Percentiles rank a stretch among this genome's conserved stretches.
These are phyloP conservation scores for Termitomyces sp. DNA, from an alignment of 768 basidiomycete genomes.

Conservation along the genomic window DNA sequence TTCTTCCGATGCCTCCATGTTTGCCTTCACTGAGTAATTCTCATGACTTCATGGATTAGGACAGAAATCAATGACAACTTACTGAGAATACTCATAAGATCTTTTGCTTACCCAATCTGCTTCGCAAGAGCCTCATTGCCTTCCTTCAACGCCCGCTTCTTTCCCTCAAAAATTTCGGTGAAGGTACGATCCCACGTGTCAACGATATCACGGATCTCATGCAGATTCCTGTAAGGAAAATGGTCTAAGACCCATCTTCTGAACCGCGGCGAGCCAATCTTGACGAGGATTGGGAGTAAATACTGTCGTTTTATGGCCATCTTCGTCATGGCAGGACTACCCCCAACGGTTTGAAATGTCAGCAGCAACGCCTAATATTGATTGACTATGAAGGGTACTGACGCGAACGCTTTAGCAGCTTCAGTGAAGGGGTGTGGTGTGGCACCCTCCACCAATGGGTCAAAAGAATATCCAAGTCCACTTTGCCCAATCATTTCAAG, in stretches of 20 bases:
- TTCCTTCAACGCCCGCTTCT: conserved; percentile 1
- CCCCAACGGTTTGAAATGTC: background rate
- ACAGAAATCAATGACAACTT: too few relatives aligned
- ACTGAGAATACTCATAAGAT: too few relatives aligned
- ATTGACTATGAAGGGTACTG: background rate
- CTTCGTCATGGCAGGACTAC: background rate
- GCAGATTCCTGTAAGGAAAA: conserved; percentile 1
- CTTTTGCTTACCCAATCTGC: background rate
- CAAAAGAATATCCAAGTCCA: too few relatives aligned
- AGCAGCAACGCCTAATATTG: background rate
- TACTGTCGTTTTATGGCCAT: background rate
- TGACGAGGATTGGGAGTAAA: too few relatives aligned
- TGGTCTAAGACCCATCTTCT: conserved; percentile 11
- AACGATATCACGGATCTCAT: conserved; percentile 1
- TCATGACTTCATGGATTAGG: too few relatives aligned
- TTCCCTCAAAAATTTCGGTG: background rate
- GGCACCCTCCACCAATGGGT: background rate
- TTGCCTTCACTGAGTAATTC: background rate
- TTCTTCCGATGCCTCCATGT: background rate
- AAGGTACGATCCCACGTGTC: conserved; percentile 9
- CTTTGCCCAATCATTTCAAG: too few relatives aligned
- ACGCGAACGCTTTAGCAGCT: conserved; percentile 7
- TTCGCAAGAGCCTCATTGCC: conserved; percentile 1
- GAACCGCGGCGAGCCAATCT: conserved; percentile 12
- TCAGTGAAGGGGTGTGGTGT: conserved; percentile 4